phyloP scores from a whole-genome alignment of 2,329 filamentous ascomycete species.

The Cylindrodendrum hubeiense region DNA sequence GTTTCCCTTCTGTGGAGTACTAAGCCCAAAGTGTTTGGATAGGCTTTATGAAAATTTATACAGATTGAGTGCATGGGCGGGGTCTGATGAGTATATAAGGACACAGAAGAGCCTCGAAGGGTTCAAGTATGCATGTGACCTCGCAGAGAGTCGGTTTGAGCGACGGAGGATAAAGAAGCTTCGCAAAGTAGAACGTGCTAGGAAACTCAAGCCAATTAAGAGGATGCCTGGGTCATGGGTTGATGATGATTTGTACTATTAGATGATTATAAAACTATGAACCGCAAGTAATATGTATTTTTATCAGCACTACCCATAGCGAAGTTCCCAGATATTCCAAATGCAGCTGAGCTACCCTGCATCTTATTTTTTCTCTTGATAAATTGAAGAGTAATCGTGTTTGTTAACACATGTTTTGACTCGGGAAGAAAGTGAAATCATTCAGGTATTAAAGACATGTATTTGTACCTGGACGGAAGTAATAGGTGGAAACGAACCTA shows the following conservation, averaged over 20 bases:
- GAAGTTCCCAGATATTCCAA: too few species aligned
- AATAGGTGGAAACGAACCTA: too few species aligned
- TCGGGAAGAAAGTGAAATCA: too few species aligned
- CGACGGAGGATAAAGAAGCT: neutral
- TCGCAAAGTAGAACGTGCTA: neutral
- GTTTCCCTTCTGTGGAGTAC: neutral
- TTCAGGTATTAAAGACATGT: too few species aligned
- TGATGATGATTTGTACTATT: neutral
- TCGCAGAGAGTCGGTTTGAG: neutral
- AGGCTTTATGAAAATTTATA: neutral
- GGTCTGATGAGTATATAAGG: neutral
- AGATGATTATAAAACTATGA: too few species aligned
- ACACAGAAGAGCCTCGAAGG: neutral
- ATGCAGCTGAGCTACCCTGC: too few species aligned
- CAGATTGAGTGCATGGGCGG: neutral
- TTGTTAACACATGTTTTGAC: too few species aligned
- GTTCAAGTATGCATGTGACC: neutral
- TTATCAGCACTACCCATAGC: too few species aligned
- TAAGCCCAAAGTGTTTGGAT: neutral
- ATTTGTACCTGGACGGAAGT: too few species aligned
- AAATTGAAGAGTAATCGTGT: too few species aligned
- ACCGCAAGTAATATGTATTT: too few species aligned
- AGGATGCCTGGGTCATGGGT: neutral
- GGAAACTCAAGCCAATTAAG: neutral
- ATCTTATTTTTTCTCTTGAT: too few species aligned